Evolutionary conservation across 1,139 yeast species (phyloP).

Genomic region (Wickerhamomyces sp.): DNA sequence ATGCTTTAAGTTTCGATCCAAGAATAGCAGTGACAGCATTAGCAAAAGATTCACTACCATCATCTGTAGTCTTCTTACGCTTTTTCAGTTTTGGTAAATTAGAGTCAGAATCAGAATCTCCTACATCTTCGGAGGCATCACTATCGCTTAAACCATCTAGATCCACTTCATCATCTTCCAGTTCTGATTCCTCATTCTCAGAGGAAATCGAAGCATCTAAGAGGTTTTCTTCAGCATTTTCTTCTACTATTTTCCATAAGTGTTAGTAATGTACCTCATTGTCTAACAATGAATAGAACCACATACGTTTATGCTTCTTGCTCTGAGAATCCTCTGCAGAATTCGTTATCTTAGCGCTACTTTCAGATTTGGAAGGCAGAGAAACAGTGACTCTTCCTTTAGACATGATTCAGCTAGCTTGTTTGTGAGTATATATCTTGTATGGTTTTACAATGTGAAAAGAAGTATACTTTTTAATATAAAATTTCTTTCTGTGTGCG

Average conservation of each 20-base stretch:
- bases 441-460: background rate
- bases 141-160: conserved; percentile 10
- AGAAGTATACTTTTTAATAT: background rate
- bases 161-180: conserved; percentile 24
- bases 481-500: background rate
- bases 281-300: no score
- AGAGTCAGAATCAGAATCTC: conserved; percentile 29
- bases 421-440: background rate
- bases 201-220: conserved; percentile 17
- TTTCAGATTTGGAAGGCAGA: conserved; percentile 1
- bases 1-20: conserved; percentile 82
- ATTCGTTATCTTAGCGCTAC: background rate
- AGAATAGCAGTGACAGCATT: conserved; percentile 80
- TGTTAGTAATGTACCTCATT: background rate
- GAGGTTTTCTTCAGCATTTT: conserved; percentile 6
- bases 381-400: conserved; percentile 9
- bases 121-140: conserved; percentile 27
- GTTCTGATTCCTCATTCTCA: conserved; percentile 22
- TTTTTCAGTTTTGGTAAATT: conserved; percentile 42
- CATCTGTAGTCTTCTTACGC: conserved; percentile 56
- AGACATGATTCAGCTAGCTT: no score
- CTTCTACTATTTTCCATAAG: background rate
- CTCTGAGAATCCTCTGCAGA: background rate
- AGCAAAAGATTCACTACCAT: conserved; percentile 74
- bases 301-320: conserved; percentile 3